phyloP scores from a whole-genome alignment of 129 eudicot species.

The Flaveria sonorensis region DNA sequence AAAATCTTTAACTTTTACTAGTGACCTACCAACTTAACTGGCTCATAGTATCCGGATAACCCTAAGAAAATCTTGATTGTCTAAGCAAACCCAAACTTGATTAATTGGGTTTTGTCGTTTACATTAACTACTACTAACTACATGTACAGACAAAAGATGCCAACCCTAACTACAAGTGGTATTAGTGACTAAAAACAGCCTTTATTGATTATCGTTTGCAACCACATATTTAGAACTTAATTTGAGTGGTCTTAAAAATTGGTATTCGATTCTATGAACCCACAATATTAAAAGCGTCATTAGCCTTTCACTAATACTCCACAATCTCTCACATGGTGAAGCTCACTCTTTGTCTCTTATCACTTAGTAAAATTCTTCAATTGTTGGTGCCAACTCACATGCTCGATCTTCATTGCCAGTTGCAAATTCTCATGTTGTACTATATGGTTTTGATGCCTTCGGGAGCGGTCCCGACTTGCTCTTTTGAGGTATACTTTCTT shows the following conservation, averaged over 20 bases:
- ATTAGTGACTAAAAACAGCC: constrained; percentile 26
- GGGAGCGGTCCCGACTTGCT: neutral
- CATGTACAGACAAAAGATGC: constrained; percentile 26
- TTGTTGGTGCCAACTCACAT: constrained; percentile 37
- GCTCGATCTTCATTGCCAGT: constrained; percentile 19
- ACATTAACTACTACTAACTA: constrained; percentile 21
- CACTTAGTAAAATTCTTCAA: constrained; percentile 27
- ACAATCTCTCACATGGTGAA: constrained; percentile 38
- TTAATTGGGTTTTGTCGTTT: constrained; percentile 30
- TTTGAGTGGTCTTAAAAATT: constrained; percentile 22
- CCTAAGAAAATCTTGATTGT: neutral
- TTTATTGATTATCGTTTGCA: constrained; percentile 31
- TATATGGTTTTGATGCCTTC: constrained; percentile 8
- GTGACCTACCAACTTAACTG: no score
- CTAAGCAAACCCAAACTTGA: neutral
- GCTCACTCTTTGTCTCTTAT: constrained; percentile 42
- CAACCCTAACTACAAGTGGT: constrained; percentile 32
- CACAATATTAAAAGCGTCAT: constrained; percentile 35
- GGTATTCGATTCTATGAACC: constrained; percentile 19
- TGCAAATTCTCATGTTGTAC: constrained; percentile 31
- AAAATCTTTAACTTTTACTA: no score
- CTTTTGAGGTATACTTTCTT: constrained; percentile 26
- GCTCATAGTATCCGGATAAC: neutral
- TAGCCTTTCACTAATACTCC: constrained; percentile 35
- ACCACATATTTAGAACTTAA: constrained; percentile 28